Base-by-base conservation (phyloP, 345 rosid species). In the Populus tremula region DNA sequence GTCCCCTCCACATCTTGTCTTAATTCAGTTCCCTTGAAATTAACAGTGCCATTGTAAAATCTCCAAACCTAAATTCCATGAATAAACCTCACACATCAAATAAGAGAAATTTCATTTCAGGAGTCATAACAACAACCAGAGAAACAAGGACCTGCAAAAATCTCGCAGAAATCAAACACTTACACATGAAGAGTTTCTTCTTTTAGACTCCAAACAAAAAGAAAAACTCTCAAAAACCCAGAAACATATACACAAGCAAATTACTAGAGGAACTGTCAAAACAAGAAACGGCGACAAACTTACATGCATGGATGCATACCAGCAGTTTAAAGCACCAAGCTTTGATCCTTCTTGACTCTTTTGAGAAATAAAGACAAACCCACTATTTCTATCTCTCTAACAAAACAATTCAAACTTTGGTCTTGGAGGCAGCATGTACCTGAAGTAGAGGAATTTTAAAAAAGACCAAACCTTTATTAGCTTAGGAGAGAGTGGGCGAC, bases 231-330 rank as follows among this genome's bases (percentile, higher is more conserved):
- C 17, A 11, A 31, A 35, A 66, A 66, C 69, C 45, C 69, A 66
- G 25, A n/a, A 72, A 59, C 29, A 56, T 3, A 38, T 12, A 14
- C n/a, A 16, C 47, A 14, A 12, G 64, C 2, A 11, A 72, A 20
- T 18, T 31, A 18, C 31, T 14, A 33, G 16, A 35, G 25, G 36
- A 72, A 29, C 38, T 66, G 9, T 23, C 8, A 35, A 68, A 49
- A 36, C 53, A 47, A 64, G 47, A 54, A 54, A 43, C 38, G 33
- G 31, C 38, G 16, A 41, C 12, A 81, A 77, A 74, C 5, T 29
- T 23, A 4, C 35, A 16, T 27, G 8, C 69, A 66, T 13, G 35
- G 16, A n/a, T 27, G 71, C 73, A 41, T 54, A 82, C 76, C 81
- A 45, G 36, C 23, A 53, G n/a, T 74, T 25, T 14, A 63, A 17